Evolutionary conservation across 768 basidiomycete species (phyloP).

Genomic region (Calvatia gigantea): DNA sequence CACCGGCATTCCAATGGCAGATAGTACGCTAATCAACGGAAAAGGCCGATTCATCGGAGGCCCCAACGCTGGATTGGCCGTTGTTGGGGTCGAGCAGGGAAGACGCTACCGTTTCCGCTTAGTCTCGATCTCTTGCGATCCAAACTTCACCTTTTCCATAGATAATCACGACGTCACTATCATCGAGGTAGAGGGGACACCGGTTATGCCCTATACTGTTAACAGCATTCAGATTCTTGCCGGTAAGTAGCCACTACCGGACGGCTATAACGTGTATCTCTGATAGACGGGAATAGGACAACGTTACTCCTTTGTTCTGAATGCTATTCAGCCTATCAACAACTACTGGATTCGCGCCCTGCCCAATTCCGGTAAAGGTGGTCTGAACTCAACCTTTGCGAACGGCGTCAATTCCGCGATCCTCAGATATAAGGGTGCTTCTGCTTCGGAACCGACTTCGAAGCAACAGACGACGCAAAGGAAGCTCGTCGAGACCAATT

Average conservation of each 20-base stretch:
- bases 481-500: not conserved
- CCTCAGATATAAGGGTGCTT: constrained; percentile 31
- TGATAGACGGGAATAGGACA: constrained; percentile 23
- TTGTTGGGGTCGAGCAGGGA: constrained; percentile 29
- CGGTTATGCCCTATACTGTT: constrained; percentile 23
- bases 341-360: constrained; percentile 36
- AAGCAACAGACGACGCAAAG: not conserved
- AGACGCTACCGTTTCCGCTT: constrained; percentile 29
- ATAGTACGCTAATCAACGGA: constrained; percentile 37
- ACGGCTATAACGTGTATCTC: not conserved
- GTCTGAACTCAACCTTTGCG: constrained; percentile 14
- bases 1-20: constrained; percentile 19
- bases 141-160: constrained; percentile 40
- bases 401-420: constrained; percentile 19
- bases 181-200: constrained; percentile 33
- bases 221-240: constrained; percentile 24
- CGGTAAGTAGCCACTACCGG: not conserved
- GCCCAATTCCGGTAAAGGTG: constrained; percentile 19
- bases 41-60: constrained; percentile 32
- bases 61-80: constrained; percentile 25
- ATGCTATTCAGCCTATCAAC: constrained; percentile 30
- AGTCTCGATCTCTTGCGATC: constrained; percentile 24
- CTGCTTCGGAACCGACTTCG: constrained; percentile 27
- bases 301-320: constrained; percentile 37
- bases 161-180: constrained; percentile 39